Evolutionary conservation across 371 early-diverging fungal species (phyloP), one percentile per base, ranked within the genome.

Genomic region (Mucor saturninus): DNA sequence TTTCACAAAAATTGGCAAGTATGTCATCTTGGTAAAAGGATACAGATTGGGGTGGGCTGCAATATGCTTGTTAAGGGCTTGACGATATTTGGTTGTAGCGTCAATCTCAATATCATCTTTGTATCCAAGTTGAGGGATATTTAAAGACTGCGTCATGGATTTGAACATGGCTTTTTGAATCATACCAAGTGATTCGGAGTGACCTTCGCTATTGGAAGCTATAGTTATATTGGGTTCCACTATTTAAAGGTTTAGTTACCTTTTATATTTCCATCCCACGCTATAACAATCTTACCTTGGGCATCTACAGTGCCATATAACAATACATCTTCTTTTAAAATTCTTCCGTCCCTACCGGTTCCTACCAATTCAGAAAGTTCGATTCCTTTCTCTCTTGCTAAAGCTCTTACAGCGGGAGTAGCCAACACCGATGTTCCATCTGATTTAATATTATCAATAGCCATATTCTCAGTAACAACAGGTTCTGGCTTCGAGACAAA

Each of bases 91-190:
- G 35, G 86, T 80, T 2, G 88, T 74, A 11, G 85, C 80, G 67
- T 94, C 90, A 31, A 97, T 65, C 48, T 86, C 78, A 62, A 98
- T 89, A 68, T 95, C 95, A 65, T 98, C 99, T 46, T 92, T 86
- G 83, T 88, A 98, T 7, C 96, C 93, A 76, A 98, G 91, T 73
- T 97, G 97, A 6, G 99, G 99, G 61, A 98, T 97, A 5, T 80
- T 57, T 1, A 97, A 86, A 0, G 98, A 94, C 50, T 87, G 86
- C 5, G 97, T 93, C 99, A 98, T 98, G 35, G 87, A 81, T 72
- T 94, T 94, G 84, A 94, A 95, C 99, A 98, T 98, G 68, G 96
- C 94, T 65, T 92, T 93, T 81, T 98, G 97, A 51, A 98, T 90
- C 56, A 81, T 77, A 21, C 86, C 88, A 52, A 97, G 84, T 9